These are phyloP conservation scores for Ganoderma leucocontextum DNA, from an alignment of 1,284 basidiomycete species.

Conservation along the genomic window DNA sequence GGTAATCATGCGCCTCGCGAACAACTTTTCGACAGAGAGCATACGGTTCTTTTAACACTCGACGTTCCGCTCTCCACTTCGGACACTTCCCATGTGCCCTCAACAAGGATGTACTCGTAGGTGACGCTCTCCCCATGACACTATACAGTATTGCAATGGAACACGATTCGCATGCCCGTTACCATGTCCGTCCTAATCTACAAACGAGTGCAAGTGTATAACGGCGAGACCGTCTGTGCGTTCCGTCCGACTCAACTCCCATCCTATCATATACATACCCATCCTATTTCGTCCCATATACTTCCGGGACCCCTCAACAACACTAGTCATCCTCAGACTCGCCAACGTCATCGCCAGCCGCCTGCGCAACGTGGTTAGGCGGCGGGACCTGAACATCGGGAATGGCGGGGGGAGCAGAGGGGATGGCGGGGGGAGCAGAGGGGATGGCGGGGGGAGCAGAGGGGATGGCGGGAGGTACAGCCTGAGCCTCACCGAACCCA, in stretches of 20 bases:
- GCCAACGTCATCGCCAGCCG: background rate
- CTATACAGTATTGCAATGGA: background rate
- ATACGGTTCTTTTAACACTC: slow-evolving; percentile 35
- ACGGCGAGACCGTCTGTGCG: background rate
- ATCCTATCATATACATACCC: background rate
- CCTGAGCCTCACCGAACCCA: background rate
- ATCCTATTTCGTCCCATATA: background rate
- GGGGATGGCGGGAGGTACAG: background rate
- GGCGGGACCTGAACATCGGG: background rate
- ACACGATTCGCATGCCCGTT: background rate
- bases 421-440: background rate
- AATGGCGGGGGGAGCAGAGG: background rate
- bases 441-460: background rate
- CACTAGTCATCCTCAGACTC: background rate
- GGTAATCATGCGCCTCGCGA: slow-evolving; percentile 39
- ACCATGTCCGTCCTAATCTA: background rate
- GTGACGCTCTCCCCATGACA: background rate
- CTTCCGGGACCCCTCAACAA: background rate
- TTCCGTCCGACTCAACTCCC: background rate
- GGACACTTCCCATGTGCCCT: background rate
- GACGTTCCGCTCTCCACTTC: background rate
- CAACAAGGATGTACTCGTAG: background rate
- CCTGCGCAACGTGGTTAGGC: background rate
- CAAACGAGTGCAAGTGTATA: background rate
- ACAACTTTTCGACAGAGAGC: slow-evolving; percentile 25